These are phyloP conservation scores for Yamadazyma siamensis DNA, from an alignment of 1,139 yeast species.

Conservation along the genomic window DNA sequence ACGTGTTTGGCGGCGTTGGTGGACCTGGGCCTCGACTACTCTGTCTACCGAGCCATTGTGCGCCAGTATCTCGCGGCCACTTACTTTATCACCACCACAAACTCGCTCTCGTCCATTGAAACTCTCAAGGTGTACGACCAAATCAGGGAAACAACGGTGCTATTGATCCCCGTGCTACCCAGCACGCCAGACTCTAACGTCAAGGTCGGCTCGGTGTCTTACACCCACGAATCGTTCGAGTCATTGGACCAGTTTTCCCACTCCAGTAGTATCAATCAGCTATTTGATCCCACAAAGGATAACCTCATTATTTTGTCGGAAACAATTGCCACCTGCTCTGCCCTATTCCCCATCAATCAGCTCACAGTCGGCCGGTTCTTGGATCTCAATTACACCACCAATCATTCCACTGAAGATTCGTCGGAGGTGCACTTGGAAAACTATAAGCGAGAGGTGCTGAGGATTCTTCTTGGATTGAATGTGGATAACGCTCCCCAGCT, in stretches of 20 bases:
- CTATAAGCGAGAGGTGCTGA: slow-evolving; percentile 23
- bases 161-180: slow-evolving; percentile 12
- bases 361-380: slow-evolving; percentile 36
- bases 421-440: no score
- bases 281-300: slow-evolving; percentile 20
- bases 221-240: slow-evolving; percentile 4
- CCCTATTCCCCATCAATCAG: slow-evolving; percentile 40
- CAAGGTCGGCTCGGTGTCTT: slow-evolving; percentile 2
- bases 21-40: slow-evolving; percentile 11
- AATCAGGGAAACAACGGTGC: slow-evolving; percentile 22
- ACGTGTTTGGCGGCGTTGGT: slow-evolving; percentile 18
- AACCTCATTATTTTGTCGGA: slow-evolving; percentile 21
- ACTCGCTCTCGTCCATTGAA: slow-evolving; percentile 24
- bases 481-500: slow-evolving; percentile 30
- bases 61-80: slow-evolving; percentile 23
- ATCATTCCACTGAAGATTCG: no score
- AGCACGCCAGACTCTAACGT: slow-evolving; percentile 3
- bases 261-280: slow-evolving; percentile 7
- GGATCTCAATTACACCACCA: slow-evolving; percentile 22
- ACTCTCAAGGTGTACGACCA: slow-evolving; percentile 27
- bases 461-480: slow-evolving; percentile 29
- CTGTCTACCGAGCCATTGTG: slow-evolving; percentile 15
- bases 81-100: slow-evolving; percentile 22
- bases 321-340: slow-evolving; percentile 37
- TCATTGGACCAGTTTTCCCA: slow-evolving; percentile 9